phyloP scores from a whole-genome alignment of 2,329 filamentous ascomycete genomes.

The Trichoderma koningiopsis region DNA sequence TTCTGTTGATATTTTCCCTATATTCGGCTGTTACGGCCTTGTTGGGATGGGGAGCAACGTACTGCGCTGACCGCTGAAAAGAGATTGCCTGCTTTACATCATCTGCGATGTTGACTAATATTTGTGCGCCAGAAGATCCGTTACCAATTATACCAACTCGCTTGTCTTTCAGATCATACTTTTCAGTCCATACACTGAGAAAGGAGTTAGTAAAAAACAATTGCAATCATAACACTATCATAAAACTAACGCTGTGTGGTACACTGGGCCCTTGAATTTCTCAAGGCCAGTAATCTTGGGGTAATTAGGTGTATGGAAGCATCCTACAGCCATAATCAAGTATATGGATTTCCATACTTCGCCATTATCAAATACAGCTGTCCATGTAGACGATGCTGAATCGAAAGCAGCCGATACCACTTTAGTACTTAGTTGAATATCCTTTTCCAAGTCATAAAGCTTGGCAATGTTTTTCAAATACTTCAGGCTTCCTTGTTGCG shows the following conservation, averaged over 20 bases:
- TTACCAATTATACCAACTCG: conserved; percentile 9
- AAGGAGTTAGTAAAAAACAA: not conserved
- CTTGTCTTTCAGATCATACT: not conserved
- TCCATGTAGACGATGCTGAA: not conserved
- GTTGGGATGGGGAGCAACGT: not conserved
- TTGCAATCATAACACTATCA: not conserved
- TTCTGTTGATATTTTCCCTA: not conserved
- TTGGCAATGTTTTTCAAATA: conserved; percentile 6
- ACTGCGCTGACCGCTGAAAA: not conserved
- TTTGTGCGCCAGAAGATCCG: not conserved
- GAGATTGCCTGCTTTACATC: conserved; percentile 1
- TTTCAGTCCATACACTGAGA: not conserved
- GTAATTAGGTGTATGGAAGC: not conserved
- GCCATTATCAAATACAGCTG: not conserved
- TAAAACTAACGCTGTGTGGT: not conserved
- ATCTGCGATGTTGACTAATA: not conserved
- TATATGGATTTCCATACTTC: not conserved
- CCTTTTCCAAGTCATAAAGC: not conserved
- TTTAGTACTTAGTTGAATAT: not conserved
- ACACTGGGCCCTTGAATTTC: not conserved
- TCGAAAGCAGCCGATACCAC: not conserved
- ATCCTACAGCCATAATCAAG: not conserved
- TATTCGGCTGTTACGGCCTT: not conserved
- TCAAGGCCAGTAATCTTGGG: not conserved
- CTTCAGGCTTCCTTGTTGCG: not conserved